Percentiles rank a stretch among this genome's conserved stretches.
phyloP scores from a whole-genome alignment of 148 eudicot species.

The Dianthus caryophyllus region DNA sequence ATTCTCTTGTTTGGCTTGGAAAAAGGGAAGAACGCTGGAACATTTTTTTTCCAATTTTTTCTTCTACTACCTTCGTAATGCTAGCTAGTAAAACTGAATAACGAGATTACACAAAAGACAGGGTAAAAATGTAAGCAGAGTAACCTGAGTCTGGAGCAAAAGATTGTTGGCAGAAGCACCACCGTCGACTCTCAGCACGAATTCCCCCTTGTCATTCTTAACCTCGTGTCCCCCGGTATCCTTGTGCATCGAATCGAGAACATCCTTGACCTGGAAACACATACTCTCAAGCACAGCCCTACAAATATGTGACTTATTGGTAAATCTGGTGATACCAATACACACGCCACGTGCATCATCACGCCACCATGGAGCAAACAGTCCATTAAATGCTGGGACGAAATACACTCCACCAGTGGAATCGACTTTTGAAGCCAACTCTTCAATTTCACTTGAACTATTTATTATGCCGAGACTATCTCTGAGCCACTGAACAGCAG shows the following conservation, averaged over 20 bases:
- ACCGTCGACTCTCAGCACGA: slow-evolving; percentile 93
- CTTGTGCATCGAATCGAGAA: slow-evolving; percentile 92
- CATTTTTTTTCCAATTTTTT: background rate
- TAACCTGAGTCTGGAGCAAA: slow-evolving; percentile 91
- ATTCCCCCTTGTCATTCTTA: slow-evolving; percentile 67
- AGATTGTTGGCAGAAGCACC: slow-evolving; percentile 92
- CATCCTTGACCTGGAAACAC: slow-evolving; percentile 97
- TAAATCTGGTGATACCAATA: slow-evolving; percentile 89
- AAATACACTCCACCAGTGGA: slow-evolving; percentile 92
- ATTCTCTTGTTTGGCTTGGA: background rate
- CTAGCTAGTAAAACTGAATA: background rate
- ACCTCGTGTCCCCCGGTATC: slow-evolving; percentile 73
- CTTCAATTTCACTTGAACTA: slow-evolving; percentile 81
- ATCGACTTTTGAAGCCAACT: slow-evolving; percentile 72
- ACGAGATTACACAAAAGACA: background rate
- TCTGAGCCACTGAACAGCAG: slow-evolving; percentile 99
- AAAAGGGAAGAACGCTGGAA: background rate
- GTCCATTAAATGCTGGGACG: slow-evolving; percentile 95
- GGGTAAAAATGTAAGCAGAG: background rate
- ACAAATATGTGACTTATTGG: slow-evolving; percentile 81
- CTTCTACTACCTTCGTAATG: background rate
- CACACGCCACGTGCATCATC: slow-evolving; percentile 98
- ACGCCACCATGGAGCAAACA: slow-evolving; percentile 99
- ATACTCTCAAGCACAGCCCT: slow-evolving; percentile 97
- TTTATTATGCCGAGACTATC: slow-evolving; percentile 78